phyloP scores from a whole-genome alignment of 2,329 filamentous ascomycete genomes.

The Talaromyces sp. region DNA sequence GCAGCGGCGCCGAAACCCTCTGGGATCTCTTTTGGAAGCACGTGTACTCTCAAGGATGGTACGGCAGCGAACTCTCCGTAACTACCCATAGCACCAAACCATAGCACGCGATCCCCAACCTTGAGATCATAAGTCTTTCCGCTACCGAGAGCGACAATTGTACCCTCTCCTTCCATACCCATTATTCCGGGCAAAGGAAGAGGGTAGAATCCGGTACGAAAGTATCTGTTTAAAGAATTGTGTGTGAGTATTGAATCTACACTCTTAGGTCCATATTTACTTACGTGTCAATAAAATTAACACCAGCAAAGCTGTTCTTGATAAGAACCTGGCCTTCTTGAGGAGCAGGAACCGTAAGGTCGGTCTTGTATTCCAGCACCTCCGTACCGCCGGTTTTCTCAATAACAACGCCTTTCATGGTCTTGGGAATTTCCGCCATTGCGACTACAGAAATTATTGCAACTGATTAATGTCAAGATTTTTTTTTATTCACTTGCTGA shows the following conservation, averaged over 20 bases:
- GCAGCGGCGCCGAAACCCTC: slow-evolving; percentile 61
- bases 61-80: slow-evolving; percentile 56
- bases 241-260: background rate
- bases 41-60: slow-evolving; percentile 50
- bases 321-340: slow-evolving; percentile 67
- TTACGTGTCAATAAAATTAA: slow-evolving; percentile 78
- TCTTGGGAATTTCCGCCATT: slow-evolving; percentile 47
- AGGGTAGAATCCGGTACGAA: slow-evolving; percentile 73
- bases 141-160: slow-evolving; percentile 57
- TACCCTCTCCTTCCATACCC: slow-evolving; percentile 71
- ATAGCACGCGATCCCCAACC: slow-evolving; percentile 66
- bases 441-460: background rate
- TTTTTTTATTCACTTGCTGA: background rate
- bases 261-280: background rate
- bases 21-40: slow-evolving; percentile 58
- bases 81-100: slow-evolving; percentile 48
- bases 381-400: slow-evolving; percentile 65
- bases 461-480: background rate
- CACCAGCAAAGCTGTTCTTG: slow-evolving; percentile 69
- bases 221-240: slow-evolving; percentile 50
- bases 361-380: slow-evolving; percentile 66
- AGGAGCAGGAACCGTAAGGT: slow-evolving; percentile 63
- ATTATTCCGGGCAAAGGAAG: slow-evolving; percentile 65
- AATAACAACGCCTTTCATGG: slow-evolving; percentile 67
- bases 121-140: slow-evolving; percentile 51